Conservation (phyloP, 2,329 filamentous ascomycete species). For the Beauveria caledonica region DNA sequence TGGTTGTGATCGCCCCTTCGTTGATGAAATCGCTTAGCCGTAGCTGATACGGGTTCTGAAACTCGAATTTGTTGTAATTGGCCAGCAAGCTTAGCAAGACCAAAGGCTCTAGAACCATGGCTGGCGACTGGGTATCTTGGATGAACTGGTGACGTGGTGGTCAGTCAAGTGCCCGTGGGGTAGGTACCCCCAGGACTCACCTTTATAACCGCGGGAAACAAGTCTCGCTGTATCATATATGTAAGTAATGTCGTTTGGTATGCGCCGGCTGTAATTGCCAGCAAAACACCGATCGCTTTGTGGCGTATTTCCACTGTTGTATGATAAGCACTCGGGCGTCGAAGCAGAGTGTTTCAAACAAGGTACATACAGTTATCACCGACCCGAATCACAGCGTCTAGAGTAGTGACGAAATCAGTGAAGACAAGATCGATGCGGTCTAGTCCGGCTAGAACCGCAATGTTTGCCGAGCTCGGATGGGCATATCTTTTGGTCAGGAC, state of each 20-base stretch:
- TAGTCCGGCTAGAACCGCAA: conserved; percentile 79
- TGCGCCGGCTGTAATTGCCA: conserved; percentile 83
- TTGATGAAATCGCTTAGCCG: conserved; percentile 94
- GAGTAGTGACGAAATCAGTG: conserved; percentile 73
- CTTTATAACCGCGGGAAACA: conserved; percentile 94
- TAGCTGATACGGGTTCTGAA: conserved; percentile 90
- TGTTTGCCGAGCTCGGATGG: conserved; percentile 91
- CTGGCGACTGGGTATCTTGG: conserved; percentile 63
- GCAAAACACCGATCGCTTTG: conserved; percentile 71
- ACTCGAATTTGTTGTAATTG: conserved; percentile 99
- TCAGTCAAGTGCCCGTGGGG: not conserved
- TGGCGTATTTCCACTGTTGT: conserved; percentile 61
- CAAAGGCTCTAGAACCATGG: conserved; percentile 64
- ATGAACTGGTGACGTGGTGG: conserved; percentile 50
- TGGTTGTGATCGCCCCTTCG: conserved; percentile 74
- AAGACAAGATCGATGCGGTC: conserved; percentile 82
- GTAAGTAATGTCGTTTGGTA: conserved; percentile 92
- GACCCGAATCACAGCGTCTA: conserved; percentile 77
- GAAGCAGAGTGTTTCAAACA: not conserved
- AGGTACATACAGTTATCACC: conserved; percentile 56
- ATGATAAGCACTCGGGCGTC: not conserved
- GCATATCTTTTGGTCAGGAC: conserved; percentile 85
- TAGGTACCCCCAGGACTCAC: conserved; percentile 36
- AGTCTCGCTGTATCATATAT: conserved; percentile 88
- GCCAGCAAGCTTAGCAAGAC: conserved; percentile 77